Evolutionary conservation across 495 filamentous ascomycete species (phyloP).

Genomic region (Aspergillus olivimuriae): DNA sequence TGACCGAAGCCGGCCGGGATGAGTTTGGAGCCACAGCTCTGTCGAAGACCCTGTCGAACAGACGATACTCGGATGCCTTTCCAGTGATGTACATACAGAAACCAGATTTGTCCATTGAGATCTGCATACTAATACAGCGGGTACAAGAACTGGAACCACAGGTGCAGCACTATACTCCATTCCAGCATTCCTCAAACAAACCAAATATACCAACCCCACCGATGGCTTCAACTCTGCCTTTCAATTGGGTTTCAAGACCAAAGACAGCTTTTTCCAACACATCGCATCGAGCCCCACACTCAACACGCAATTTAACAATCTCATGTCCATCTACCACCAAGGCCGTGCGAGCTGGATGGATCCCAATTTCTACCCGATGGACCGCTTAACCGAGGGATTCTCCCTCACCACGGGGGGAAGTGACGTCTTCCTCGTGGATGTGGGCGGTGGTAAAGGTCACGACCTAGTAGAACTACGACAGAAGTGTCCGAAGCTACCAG

Average conservation of each 20-base stretch:
- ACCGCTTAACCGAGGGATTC: too few relatives aligned
- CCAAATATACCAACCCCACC: constrained; percentile 18
- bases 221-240: constrained; percentile 19
- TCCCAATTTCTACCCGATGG: constrained; percentile 36
- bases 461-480: constrained; percentile 40
- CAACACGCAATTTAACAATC: constrained; percentile 32
- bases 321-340: constrained; percentile 40
- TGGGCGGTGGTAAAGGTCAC: constrained; percentile 47
- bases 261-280: constrained; percentile 18
- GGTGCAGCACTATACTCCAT: constrained; percentile 14
- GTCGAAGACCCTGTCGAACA: constrained; percentile 26
- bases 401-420: too few relatives aligned
- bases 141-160: constrained; percentile 15
- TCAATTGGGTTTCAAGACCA: constrained; percentile 16
- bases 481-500: constrained; percentile 25
- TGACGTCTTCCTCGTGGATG: constrained; percentile 43
- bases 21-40: constrained; percentile 34
- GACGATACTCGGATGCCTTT: constrained; percentile 21
- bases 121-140: background rate
- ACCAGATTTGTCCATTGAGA: background rate
- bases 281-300: constrained; percentile 10
- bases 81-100: constrained; percentile 11
- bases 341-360: constrained; percentile 42
- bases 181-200: constrained; percentile 17
- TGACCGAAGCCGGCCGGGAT: constrained; percentile 31